These are phyloP conservation scores for Pharus latifolius DNA, from an alignment of 176 grass and related monocot genomes.

Conservation along the genomic window DNA sequence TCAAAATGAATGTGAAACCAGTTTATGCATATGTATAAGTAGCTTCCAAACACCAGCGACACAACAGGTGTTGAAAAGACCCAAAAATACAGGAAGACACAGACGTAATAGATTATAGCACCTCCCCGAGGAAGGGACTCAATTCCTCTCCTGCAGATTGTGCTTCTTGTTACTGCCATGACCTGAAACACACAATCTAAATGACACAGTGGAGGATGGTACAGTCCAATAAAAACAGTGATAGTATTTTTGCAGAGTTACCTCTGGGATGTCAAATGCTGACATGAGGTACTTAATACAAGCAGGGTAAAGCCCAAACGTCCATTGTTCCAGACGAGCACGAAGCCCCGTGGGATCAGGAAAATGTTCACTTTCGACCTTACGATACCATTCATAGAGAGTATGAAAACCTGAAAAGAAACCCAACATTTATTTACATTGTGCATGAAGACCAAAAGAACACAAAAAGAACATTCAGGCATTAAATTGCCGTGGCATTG, in stretches of 20 bases:
- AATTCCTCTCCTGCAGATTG: conserved; percentile 81
- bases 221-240: background rate
- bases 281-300: conserved; percentile 99
- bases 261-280: conserved; percentile 95
- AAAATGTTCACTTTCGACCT: conserved; percentile 90
- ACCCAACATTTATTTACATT: conserved; percentile 9
- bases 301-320: conserved; percentile 91
- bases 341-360: conserved; percentile 84
- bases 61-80: conserved; percentile 94
- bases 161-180: conserved; percentile 82
- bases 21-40: conserved; percentile 93
- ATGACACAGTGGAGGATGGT: background rate
- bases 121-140: conserved; percentile 74
- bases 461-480: background rate
- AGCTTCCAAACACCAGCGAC: conserved; percentile 86
- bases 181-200: conserved; percentile 35
- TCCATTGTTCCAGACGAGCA: conserved; percentile 68
- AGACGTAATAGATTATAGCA: conserved; percentile 86
- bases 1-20: conserved; percentile 97
- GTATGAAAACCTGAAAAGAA: conserved; percentile 74
- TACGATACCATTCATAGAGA: conserved; percentile 91
- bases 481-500: background rate
- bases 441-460: background rate
- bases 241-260: conserved; percentile 11
- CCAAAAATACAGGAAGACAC: conserved; percentile 91